Conservation (phyloP, 2,329 filamentous ascomycete genomes). For the Tolypocladium guangdongense region DNA sequence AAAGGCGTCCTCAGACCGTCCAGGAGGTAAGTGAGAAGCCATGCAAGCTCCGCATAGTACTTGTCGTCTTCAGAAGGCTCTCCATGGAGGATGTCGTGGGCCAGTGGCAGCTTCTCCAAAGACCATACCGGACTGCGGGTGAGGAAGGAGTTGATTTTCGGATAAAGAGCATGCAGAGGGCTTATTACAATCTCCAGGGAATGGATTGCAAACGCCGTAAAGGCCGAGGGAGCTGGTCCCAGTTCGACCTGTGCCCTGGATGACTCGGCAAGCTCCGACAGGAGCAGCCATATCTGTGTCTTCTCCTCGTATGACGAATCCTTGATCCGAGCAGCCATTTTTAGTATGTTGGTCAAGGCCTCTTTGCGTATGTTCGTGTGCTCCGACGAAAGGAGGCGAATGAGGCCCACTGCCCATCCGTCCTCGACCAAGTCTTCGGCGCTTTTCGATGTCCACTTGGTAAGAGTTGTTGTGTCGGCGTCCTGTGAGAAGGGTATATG, state of each 20-base stretch:
- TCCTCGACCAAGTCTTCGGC: slow-evolving; percentile 72
- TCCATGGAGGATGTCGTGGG: slow-evolving; percentile 48
- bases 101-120: slow-evolving; percentile 60
- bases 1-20: slow-evolving; percentile 48
- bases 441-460: slow-evolving; percentile 65
- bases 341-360: slow-evolving; percentile 57
- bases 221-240: slow-evolving; percentile 57
- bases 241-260: slow-evolving; percentile 41
- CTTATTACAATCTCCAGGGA: slow-evolving; percentile 60
- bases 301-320: slow-evolving; percentile 65
- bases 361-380: slow-evolving; percentile 70
- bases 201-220: slow-evolving; percentile 64
- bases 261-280: slow-evolving; percentile 73
- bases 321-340: slow-evolving; percentile 51
- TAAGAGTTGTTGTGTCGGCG: slow-evolving; percentile 41
- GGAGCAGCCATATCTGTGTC: slow-evolving; percentile 66
- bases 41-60: slow-evolving; percentile 61
- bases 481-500: slow-evolving; percentile 33
- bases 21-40: slow-evolving; percentile 62
- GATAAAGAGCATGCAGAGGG: slow-evolving; percentile 73
- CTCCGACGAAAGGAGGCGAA: slow-evolving; percentile 65
- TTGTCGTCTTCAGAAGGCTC: slow-evolving; percentile 62
- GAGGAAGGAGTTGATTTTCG: slow-evolving; percentile 77
- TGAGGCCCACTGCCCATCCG: slow-evolving; percentile 56
- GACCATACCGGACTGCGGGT: slow-evolving; percentile 70